A percentile compares a stretch with the other conserved stretches of the same genome.
Evolutionary conservation across 345 rosid genomes (phyloP).

Genomic region (Schrenkiella parvula): DNA sequence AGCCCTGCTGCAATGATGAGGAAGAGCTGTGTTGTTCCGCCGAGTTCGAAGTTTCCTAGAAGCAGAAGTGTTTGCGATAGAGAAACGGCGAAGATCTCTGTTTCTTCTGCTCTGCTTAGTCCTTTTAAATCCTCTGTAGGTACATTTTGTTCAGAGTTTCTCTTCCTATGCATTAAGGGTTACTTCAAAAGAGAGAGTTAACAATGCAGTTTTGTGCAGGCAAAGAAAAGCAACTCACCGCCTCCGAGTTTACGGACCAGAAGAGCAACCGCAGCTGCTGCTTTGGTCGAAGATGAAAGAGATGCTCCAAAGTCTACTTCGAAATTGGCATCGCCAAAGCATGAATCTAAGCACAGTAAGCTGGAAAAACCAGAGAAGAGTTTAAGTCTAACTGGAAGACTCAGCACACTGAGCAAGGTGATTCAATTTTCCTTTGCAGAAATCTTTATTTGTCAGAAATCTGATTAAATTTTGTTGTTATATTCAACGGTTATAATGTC

Average conservation of each 20-base stretch:
- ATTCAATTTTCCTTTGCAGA: not conserved
- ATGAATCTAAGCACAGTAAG: conserved; percentile 36
- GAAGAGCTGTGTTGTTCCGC: conserved; percentile 69
- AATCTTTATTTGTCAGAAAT: not conserved
- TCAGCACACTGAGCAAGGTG: conserved; percentile 72
- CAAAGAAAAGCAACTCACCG: conserved; percentile 31
- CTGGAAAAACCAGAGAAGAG: conserved; percentile 33
- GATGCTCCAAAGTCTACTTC: conserved; percentile 9
- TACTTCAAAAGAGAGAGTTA: not conserved
- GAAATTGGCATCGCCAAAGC: conserved; percentile 15
- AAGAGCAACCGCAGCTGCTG: conserved; percentile 14
- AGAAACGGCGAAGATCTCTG: conserved; percentile 44
- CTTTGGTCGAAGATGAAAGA: conserved; percentile 15
- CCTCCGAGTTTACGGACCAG: conserved; percentile 29
- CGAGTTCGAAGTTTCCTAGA: conserved; percentile 63
- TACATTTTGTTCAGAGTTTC: conserved; percentile 39
- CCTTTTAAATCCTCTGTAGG: conserved; percentile 91
- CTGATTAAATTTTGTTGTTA: not conserved
- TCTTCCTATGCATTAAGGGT: not conserved
- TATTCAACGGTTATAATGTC: not conserved
- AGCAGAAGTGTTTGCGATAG: conserved; percentile 76
- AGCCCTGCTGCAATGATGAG: conserved; percentile 59
- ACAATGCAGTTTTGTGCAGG: conserved; percentile 8
- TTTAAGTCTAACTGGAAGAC: conserved; percentile 61
- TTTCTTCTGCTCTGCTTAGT: conserved; percentile 32